Base-by-base conservation (phyloP, 179 eudicot genomes). In the Camellia oleifera region DNA sequence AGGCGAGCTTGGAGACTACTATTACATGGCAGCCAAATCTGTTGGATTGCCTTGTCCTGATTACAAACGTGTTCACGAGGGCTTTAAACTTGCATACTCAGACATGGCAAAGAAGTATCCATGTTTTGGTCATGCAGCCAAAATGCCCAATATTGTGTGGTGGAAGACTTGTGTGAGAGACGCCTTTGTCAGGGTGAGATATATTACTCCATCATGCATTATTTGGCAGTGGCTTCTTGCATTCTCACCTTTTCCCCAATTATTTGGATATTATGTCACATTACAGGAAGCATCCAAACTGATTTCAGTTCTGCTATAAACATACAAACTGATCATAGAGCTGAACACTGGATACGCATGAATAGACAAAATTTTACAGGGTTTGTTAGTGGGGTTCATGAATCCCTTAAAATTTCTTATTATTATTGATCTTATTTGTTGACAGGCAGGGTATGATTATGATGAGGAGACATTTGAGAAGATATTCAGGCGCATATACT, bases 1-100 rank as follows among this genome's bases (percentile, higher is more conserved):
- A 85, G 99, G 99, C 65, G 92, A 95, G 73, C 97, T 95, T 62
- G 99, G 99, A 72, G 99, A 95, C 81, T 95, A 95, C 76, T 95
- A 95, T 66, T 95, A 98, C 83, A 95, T 95, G 97, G 98, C 99
- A 46, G 99, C 99, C 73, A 95, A 95, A 87, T 87, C 99, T 76
- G 91, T 84, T 15, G 99, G 99, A 74, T 81, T 88, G 79, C 97
- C 97, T 48, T 95, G 99, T 83, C 99, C 99, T 32, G 98, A 95
- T 84, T 95, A 95, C 80, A 94, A 92, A 65, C 90, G 94, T 17
- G 86, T 95, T 52, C 99, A 95, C 42, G 99, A 95, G 79, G 99
- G 99, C 26, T 94, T 95, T 79, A 95, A 94, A 80, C 84, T 87
- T 68, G 97, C 98, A 7, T 95, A 95, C 80, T 82, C 92, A 57